phyloP scores from a whole-genome alignment of 2,329 filamentous ascomycete species.

The Alternaria longipes region DNA sequence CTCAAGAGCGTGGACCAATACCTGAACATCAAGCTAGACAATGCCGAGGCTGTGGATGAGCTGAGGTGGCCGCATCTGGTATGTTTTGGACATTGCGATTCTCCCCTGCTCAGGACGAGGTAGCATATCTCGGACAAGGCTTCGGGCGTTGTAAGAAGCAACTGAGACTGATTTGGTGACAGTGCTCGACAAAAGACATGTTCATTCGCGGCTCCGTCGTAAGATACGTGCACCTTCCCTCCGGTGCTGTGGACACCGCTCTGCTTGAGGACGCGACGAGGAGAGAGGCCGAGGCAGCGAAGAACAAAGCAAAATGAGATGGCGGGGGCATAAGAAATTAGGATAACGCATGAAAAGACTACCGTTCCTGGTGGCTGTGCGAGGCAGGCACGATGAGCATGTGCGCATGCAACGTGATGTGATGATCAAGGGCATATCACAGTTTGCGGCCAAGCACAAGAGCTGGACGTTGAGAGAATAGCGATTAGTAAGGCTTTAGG shows the following conservation, averaged over 20 bases:
- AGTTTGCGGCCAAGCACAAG: neutral
- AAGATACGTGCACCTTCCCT: constrained; percentile 88
- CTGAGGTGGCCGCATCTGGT: constrained; percentile 94
- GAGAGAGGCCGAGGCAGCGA: constrained; percentile 48
- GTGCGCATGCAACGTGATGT: neutral
- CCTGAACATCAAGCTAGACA: constrained; percentile 98
- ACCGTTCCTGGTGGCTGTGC: neutral
- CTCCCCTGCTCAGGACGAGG: neutral
- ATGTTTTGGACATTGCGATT: constrained; percentile 16
- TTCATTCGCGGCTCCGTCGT: constrained; percentile 95
- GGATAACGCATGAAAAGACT: neutral
- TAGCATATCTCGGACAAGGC: neutral
- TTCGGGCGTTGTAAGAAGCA: neutral
- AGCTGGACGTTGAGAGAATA: neutral
- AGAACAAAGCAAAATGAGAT: constrained; percentile 50
- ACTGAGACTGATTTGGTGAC: neutral
- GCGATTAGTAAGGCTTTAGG: neutral
- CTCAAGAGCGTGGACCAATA: constrained; percentile 99
- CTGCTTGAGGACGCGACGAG: constrained; percentile 84
- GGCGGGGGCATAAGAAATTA: neutral
- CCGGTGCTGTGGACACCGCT: constrained; percentile 82
- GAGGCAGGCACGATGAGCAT: neutral
- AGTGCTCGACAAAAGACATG: constrained; percentile 90
- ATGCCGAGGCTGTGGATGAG: constrained; percentile 92
- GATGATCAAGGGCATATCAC: neutral